A percentile compares a stretch with the other conserved stretches of the same genome.
These are phyloP conservation scores for Eucalyptus guilfoylei DNA, from an alignment of 345 rosid species.

Conservation along the genomic window DNA sequence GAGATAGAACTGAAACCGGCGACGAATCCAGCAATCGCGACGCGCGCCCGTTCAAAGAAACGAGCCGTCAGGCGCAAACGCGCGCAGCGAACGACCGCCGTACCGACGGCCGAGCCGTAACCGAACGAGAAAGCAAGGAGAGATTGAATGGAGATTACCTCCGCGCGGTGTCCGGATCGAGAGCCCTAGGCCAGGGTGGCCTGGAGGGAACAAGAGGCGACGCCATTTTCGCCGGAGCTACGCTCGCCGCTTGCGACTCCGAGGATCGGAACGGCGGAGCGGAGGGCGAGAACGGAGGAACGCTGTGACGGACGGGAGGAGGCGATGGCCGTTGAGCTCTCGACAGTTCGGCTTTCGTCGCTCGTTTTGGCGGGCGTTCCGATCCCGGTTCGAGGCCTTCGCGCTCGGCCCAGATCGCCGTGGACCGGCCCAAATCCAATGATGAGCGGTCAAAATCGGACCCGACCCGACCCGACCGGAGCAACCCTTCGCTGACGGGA, in stretches of 20 bases:
- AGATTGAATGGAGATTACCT: neutral
- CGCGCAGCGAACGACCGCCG: neutral
- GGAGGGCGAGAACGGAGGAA: neutral
- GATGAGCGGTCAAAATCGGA: neutral
- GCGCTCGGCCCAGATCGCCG: neutral
- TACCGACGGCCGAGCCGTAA: neutral
- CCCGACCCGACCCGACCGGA: neutral
- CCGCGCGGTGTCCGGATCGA: neutral
- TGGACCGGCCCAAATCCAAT: neutral
- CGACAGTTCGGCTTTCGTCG: neutral
- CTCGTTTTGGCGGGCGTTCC: neutral
- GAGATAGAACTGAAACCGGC: neutral
- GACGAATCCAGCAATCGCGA: neutral
- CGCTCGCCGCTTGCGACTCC: neutral
- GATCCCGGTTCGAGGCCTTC: neutral
- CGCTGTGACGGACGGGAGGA: neutral
- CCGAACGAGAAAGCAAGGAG: neutral
- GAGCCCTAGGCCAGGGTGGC: neutral
- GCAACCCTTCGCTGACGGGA: neutral
- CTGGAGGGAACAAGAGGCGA: neutral
- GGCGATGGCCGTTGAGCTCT: neutral
- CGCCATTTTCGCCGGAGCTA: neutral
- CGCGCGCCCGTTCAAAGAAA: neutral
- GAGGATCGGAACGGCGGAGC: neutral
- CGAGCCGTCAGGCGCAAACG: neutral